Conservation (phyloP, 2,329 filamentous ascomycete genomes). For the Daldinia eschscholtzii region DNA sequence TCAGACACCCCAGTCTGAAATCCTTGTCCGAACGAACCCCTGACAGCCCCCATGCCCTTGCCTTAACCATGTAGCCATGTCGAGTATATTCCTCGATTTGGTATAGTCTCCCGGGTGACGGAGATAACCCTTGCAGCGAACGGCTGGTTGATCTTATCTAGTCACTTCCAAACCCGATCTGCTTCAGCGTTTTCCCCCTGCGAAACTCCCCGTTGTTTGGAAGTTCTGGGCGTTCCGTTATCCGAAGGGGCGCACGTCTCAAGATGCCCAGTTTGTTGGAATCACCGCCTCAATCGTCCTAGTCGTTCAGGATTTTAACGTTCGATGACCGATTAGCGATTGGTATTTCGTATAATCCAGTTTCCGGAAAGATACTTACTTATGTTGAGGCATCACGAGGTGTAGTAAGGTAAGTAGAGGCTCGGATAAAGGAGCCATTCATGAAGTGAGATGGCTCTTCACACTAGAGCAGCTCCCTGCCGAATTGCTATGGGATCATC, state of each 20-base stretch:
- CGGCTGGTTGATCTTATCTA: conserved; percentile 39
- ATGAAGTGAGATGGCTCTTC: conserved; percentile 22
- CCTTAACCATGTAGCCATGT: conserved; percentile 17
- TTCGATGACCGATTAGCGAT: neutral
- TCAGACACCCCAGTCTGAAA: conserved; percentile 6
- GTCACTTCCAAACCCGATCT: conserved; percentile 44
- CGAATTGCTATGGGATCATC: conserved; percentile 24
- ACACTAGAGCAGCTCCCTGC: conserved; percentile 24
- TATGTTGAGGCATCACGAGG: neutral
- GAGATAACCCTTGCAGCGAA: conserved; percentile 33
- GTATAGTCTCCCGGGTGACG: conserved; percentile 37
- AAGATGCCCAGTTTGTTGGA: conserved; percentile 25
- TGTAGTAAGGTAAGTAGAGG: neutral
- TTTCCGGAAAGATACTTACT: neutral
- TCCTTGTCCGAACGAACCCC: conserved; percentile 9
- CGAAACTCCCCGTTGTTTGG: conserved; percentile 50
- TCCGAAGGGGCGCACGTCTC: conserved; percentile 40
- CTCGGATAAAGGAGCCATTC: conserved; percentile 8
- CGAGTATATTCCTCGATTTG: conserved; percentile 25
- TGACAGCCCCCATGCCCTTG: conserved; percentile 20
- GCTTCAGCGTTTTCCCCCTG: conserved; percentile 43
- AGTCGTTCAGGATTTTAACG: conserved; percentile 12
- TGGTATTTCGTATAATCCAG: neutral
- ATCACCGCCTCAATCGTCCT: conserved; percentile 24
- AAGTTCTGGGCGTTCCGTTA: conserved; percentile 38